phyloP scores from a whole-genome alignment of 768 basidiomycete species.

The Neoboletus magnificus region DNA sequence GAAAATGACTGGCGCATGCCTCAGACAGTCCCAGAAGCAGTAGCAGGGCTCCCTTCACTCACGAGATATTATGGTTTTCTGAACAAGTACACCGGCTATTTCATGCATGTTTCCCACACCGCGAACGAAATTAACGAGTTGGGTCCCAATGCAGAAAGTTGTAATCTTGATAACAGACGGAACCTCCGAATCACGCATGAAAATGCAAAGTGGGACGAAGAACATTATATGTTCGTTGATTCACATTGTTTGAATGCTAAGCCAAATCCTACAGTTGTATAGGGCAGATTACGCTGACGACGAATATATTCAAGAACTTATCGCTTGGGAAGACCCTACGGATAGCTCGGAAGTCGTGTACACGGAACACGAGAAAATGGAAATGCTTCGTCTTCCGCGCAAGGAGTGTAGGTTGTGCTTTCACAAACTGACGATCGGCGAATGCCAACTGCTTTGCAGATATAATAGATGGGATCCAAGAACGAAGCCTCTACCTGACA shows the following conservation, averaged over 20 bases:
- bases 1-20: slow-evolving; percentile 78
- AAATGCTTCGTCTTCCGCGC: slow-evolving; percentile 54
- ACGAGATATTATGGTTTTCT: slow-evolving; percentile 73
- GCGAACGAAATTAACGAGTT: slow-evolving; percentile 85
- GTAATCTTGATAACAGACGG: slow-evolving; percentile 49
- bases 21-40: slow-evolving; percentile 51
- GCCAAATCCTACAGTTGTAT: slow-evolving; percentile 4
- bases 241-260: not conserved
- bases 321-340: slow-evolving; percentile 63
- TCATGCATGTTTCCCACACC: slow-evolving; percentile 64
- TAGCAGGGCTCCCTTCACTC: slow-evolving; percentile 35
- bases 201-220: slow-evolving; percentile 77
- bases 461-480: slow-evolving; percentile 53
- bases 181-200: slow-evolving; percentile 56
- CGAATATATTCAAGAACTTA: slow-evolving; percentile 67
- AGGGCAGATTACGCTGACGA: slow-evolving; percentile 84
- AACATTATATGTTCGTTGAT: slow-evolving; percentile 72
- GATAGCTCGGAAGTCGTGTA: slow-evolving; percentile 44
- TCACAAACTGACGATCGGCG: not conserved
- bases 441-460: slow-evolving; percentile 42
- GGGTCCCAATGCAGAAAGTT: slow-evolving; percentile 61
- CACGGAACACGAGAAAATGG: slow-evolving; percentile 67
- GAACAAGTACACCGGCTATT: slow-evolving; percentile 70
- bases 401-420: slow-evolving; percentile 46
- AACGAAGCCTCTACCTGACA: slow-evolving; percentile 62